phyloP scores from a whole-genome alignment of 768 basidiomycete species.

The Mycena amicta region DNA sequence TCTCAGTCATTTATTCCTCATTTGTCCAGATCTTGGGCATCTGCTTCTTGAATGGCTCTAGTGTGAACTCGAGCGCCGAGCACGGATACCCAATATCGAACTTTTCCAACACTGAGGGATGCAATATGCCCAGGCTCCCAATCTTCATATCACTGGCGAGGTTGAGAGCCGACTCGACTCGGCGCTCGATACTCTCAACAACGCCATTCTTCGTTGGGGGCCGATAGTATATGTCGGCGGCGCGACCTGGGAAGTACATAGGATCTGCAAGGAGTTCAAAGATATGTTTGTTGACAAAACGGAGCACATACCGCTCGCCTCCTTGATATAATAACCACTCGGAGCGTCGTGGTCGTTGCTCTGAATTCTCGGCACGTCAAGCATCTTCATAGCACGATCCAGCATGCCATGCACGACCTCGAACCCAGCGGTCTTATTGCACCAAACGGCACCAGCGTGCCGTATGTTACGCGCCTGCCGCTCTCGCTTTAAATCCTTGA shows the following conservation, averaged over 20 bases:
- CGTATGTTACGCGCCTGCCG: conserved; percentile 87
- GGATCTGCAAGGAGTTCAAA: conserved; percentile 57
- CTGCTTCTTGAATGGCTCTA: conserved; percentile 91
- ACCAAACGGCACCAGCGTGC: conserved; percentile 90
- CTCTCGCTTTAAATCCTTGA: conserved; percentile 80
- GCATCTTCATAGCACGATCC: conserved; percentile 93
- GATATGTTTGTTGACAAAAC: neutral
- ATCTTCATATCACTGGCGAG: conserved; percentile 66
- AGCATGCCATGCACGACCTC: conserved; percentile 95
- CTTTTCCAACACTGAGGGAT: conserved; percentile 87
- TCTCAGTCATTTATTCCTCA: conserved; percentile 48
- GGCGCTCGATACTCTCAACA: conserved; percentile 38
- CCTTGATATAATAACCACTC: conserved; percentile 91
- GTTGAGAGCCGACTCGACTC: conserved; percentile 47
- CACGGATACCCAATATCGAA: conserved; percentile 96
- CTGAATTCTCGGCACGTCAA: conserved; percentile 83
- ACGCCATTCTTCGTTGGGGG: conserved; percentile 39
- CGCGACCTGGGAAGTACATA: conserved; percentile 93
- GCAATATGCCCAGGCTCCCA: conserved; percentile 90
- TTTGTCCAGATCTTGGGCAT: conserved; percentile 60
- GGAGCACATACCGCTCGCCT: conserved; percentile 69
- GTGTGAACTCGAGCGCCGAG: conserved; percentile 90
- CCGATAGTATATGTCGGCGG: conserved; percentile 90
- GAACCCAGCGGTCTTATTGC: conserved; percentile 95
- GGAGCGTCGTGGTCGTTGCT: conserved; percentile 55